Percentiles rank a stretch among this genome's conserved stretches.
These are phyloP conservation scores for Sherardia arvensis DNA, from an alignment of 257 asterid genomes.

Conservation along the genomic window DNA sequence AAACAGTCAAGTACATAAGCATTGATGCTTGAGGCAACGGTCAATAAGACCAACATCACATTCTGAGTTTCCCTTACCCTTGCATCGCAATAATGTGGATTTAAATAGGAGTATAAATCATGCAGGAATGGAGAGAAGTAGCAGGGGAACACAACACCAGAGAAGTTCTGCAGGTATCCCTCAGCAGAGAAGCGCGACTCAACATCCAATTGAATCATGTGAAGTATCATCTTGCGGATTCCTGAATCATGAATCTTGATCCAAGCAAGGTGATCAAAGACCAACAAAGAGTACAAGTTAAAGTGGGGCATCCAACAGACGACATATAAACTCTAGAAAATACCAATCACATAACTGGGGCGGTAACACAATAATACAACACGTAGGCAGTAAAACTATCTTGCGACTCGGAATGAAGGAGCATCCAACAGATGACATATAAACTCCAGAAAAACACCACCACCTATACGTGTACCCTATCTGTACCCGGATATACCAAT, in stretches of 20 bases:
- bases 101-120: slow-evolving; percentile 75
- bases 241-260: slow-evolving; percentile 95
- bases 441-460: too few species aligned
- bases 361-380: too few species aligned
- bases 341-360: too few species aligned
- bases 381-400: too few species aligned
- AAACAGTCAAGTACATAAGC: slow-evolving; percentile 13
- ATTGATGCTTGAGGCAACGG: slow-evolving; percentile 6
- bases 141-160: slow-evolving; percentile 81
- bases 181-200: slow-evolving; percentile 88
- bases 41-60: slow-evolving; percentile 8
- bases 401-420: too few species aligned
- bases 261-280: slow-evolving; percentile 8
- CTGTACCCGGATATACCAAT: too few species aligned
- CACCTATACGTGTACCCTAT: too few species aligned
- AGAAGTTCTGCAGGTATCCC: slow-evolving; percentile 75
- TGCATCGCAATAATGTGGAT: slow-evolving; percentile 85
- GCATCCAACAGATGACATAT: too few species aligned
- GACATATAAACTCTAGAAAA: too few species aligned
- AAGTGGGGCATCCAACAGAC: background rate
- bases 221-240: slow-evolving; percentile 95
- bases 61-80: slow-evolving; percentile 50
- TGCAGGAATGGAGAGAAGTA: slow-evolving; percentile 96
- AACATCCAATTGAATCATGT: slow-evolving; percentile 93
- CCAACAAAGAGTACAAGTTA: slow-evolving; percentile 8